Conservation (phyloP, 371 early-diverging fungal species). For the Lichtheimia corymbifera region DNA sequence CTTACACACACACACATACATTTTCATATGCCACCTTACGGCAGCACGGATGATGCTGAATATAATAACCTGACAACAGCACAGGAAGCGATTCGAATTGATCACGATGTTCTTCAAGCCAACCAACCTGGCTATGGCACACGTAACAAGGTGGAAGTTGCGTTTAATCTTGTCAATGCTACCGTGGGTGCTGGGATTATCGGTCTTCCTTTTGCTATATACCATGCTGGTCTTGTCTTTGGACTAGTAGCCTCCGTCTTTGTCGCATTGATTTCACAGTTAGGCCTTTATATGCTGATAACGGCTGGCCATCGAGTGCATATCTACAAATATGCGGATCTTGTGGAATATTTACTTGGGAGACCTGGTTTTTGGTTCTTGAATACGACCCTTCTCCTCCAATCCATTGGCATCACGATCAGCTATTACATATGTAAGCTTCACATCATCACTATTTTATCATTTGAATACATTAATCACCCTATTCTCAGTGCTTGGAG, state of each 20-base stretch:
- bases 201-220: conserved; percentile 47
- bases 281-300: conserved; percentile 45
- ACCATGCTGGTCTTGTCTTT: conserved; percentile 47
- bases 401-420: conserved; percentile 36
- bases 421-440: conserved; percentile 39
- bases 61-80: neutral
- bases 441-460: neutral
- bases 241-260: conserved; percentile 41
- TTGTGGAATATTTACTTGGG: conserved; percentile 46
- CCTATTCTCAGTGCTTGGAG: conserved; percentile 23
- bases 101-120: conserved; percentile 19
- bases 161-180: conserved; percentile 50
- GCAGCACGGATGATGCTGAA: conserved; percentile 2
- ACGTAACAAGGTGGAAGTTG: conserved; percentile 20
- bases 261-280: conserved; percentile 39
- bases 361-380: conserved; percentile 37
- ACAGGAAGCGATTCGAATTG: neutral
- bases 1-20: neutral
- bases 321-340: conserved; percentile 42
- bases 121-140: conserved; percentile 31
- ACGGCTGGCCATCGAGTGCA: conserved; percentile 39
- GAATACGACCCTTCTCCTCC: conserved; percentile 41
- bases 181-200: conserved; percentile 56
- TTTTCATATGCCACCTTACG: conserved; percentile 9
- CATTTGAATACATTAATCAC: conserved; percentile 1